Evolutionary conservation across 2,329 filamentous ascomycete genomes (phyloP).

Genomic region (Diplodia intermedia): DNA sequence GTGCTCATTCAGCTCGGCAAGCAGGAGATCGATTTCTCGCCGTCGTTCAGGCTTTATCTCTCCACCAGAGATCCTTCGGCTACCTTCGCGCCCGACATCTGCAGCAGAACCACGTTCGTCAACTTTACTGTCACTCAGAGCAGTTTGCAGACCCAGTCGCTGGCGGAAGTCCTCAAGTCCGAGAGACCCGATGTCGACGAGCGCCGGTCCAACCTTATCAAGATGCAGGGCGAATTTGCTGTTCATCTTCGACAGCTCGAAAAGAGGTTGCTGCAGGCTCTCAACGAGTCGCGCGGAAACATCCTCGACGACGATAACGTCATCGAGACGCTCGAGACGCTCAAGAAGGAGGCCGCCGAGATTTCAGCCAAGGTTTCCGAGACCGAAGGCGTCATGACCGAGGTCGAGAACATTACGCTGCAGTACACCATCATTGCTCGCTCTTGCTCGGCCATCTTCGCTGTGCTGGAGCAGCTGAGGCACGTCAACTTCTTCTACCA

Average conservation of each 20-base stretch:
- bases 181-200: slow-evolving; percentile 98
- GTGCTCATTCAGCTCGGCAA: slow-evolving; percentile 98
- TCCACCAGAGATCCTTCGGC: slow-evolving; percentile 96
- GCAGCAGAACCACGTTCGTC: slow-evolving; percentile 97
- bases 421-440: slow-evolving; percentile 93
- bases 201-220: slow-evolving; percentile 94
- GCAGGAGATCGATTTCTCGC: slow-evolving; percentile 99
- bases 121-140: slow-evolving; percentile 99
- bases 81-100: slow-evolving; percentile 93
- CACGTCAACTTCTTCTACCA: slow-evolving; percentile 99
- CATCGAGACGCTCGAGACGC: slow-evolving; percentile 94
- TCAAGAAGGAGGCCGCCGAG: slow-evolving; percentile 96
- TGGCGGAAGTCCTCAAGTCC: slow-evolving; percentile 96
- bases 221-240: slow-evolving; percentile 98
- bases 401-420: slow-evolving; percentile 93
- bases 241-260: slow-evolving; percentile 96
- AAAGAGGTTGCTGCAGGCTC: slow-evolving; percentile 88
- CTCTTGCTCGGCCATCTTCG: slow-evolving; percentile 96
- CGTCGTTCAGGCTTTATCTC: slow-evolving; percentile 91
- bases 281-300: slow-evolving; percentile 97
- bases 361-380: slow-evolving; percentile 96
- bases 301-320: slow-evolving; percentile 98
- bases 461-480: slow-evolving; percentile 94
- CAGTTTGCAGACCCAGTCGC: slow-evolving; percentile 95
- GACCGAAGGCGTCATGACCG: slow-evolving; percentile 96